Conservation (phyloP, 1,284 basidiomycete species). For the Sphaerobolus stellatus region DNA sequence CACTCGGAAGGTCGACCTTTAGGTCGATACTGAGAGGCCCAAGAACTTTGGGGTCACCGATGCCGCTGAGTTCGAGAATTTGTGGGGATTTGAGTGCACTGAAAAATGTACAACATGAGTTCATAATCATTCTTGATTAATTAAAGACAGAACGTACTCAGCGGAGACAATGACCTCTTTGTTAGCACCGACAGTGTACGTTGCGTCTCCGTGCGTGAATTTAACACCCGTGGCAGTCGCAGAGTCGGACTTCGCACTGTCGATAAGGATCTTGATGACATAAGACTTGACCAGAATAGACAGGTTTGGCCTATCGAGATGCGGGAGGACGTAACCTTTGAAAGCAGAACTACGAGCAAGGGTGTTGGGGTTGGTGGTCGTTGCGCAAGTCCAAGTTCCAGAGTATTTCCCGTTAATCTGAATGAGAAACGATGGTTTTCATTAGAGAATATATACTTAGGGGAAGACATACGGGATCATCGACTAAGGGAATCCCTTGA, state of each 20-base stretch:
- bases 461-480: neutral
- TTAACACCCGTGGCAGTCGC: conserved; percentile 32
- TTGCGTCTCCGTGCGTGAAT: conserved; percentile 28
- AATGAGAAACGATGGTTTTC: neutral
- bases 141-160: conserved; percentile 17
- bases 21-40: conserved; percentile 30
- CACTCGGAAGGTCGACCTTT: conserved; percentile 34
- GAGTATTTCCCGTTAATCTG: neutral
- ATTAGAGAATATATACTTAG: neutral
- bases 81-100: conserved; percentile 30
- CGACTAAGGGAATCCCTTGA: neutral
- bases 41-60: conserved; percentile 33
- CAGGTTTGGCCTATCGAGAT: conserved; percentile 14
- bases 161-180: conserved; percentile 26
- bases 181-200: conserved; percentile 26
- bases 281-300: conserved; percentile 19
- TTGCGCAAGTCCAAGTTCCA: neutral
- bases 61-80: conserved; percentile 41
- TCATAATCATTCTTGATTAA: neutral
- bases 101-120: neutral
- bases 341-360: neutral
- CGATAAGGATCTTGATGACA: conserved; percentile 16
- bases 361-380: neutral
- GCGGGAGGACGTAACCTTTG: neutral
- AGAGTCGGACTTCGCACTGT: conserved; percentile 8